A percentile compares a stretch with the other conserved stretches of the same genome.
Evolutionary conservation across 768 basidiomycete genomes (phyloP).

Genomic region (Boletus patriciae): DNA sequence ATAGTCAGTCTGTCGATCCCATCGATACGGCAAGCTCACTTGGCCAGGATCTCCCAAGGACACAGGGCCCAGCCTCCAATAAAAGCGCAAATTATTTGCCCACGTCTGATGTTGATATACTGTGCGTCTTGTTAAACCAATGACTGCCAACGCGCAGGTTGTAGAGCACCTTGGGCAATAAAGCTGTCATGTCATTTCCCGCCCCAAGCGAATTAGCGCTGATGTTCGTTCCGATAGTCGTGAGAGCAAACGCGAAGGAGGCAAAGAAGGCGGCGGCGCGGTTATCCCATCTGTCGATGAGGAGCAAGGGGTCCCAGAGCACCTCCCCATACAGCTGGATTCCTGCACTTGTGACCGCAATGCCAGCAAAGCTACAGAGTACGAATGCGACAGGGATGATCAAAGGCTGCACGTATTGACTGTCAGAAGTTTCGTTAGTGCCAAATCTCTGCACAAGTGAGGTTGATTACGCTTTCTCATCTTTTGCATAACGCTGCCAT

Average conservation of each 20-base stretch:
- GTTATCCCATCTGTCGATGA: constrained; percentile 83
- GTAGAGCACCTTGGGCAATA: constrained; percentile 55
- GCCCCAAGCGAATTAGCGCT: constrained; percentile 67
- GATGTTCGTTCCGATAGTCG: constrained; percentile 43
- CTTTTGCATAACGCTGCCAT: constrained; percentile 69
- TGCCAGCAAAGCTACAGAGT: constrained; percentile 73
- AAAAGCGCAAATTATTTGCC: constrained; percentile 75
- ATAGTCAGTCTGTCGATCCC: not conserved
- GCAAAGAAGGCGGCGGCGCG: constrained; percentile 85
- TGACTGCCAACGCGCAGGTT: not conserved
- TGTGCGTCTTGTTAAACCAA: not conserved
- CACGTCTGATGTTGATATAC: constrained; percentile 72
- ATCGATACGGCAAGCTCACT: constrained; percentile 14
- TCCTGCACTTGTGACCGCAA: constrained; percentile 78
- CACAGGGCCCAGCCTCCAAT: constrained; percentile 83
- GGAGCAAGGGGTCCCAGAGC: constrained; percentile 62
- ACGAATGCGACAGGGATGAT: constrained; percentile 81
- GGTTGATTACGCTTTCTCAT: constrained; percentile 35
- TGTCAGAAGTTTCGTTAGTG: constrained; percentile 25
- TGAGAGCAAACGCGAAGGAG: constrained; percentile 60
- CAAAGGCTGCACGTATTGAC: constrained; percentile 71
- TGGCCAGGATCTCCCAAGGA: constrained; percentile 82
- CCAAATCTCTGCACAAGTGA: not conserved
- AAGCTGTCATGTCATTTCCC: constrained; percentile 83
- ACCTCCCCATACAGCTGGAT: constrained; percentile 50